Base-by-base conservation (phyloP, 2,329 filamentous ascomycete genomes). In the Ophiocordyceps robertsii region DNA sequence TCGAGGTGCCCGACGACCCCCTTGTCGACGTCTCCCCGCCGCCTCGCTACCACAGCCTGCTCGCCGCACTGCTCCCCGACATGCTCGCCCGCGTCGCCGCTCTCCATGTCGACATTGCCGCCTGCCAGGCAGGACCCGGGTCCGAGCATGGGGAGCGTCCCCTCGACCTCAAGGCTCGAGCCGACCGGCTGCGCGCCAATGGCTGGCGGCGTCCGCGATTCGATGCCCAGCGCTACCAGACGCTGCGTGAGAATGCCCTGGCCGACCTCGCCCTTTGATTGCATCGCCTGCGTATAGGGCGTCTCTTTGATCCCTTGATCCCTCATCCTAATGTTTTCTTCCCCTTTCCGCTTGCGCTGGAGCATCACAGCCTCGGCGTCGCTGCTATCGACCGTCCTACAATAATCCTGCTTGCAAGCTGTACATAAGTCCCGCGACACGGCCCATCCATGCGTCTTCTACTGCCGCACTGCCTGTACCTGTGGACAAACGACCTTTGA, bases 121-220 rank as follows among this genome's bases (percentile, higher is more conserved):
- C 46, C 48, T 67, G 29, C 44, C 54, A 44, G 38, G 48, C 51
- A 14, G 40, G 37, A 31, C 46, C 39, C 32, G 56, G 14, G 35
- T 53, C 38, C 47, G 45, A 41, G 19, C 44, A 36, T 36, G 63
- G 66, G 42, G 49, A 60, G 42, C 61, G 61, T 16, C 49, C 51
- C 2, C 50, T 64, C 16, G 69, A 73, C 30, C 57, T 74, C 3
- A 61, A 64, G 44, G 63, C 68, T 7, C 66, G 74, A 21, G 76
- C 78, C 48, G 70, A 74, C 56, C 64, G 68, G 10, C 57, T 79
- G 11, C 67, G 72, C 17, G 66, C 66, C n/a, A 63, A 52, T 40
- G 73, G 73, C 3, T 78, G 75, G 74, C 66, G 66, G 51, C 61
- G 75, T 27, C 68, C 68, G 49, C 67, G 74, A 19, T 79, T 79